Evolutionary conservation across 306 rosid genomes (phyloP).

Genomic region (Urtica urens): DNA sequence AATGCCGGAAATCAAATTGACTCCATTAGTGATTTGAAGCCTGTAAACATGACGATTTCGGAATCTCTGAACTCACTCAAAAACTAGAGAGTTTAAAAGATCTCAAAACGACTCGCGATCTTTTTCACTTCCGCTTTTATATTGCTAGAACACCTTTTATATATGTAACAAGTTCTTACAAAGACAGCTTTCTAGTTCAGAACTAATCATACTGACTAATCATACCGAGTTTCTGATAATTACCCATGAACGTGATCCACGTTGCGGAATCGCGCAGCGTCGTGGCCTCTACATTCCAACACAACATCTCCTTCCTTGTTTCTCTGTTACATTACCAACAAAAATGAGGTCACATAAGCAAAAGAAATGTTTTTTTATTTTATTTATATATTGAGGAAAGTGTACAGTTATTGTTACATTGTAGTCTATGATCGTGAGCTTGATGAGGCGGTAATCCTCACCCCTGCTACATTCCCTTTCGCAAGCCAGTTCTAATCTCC

Average conservation of each 20-base stretch:
- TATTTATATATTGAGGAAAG: background rate
- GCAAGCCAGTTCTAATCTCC: conserved; percentile 70
- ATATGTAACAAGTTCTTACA: too few relatives aligned
- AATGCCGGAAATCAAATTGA: too few relatives aligned
- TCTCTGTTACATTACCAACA: conserved; percentile 26
- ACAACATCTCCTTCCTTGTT: conserved; percentile 55
- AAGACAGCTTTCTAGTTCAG: background rate
- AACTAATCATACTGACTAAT: background rate
- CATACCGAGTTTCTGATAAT: background rate
- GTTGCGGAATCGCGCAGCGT: conserved; percentile 66
- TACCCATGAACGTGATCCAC: conserved; percentile 90
- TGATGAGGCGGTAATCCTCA: conserved; percentile 86
- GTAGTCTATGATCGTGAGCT: conserved; percentile 80
- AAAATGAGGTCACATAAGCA: conserved; percentile 6
- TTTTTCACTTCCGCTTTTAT: too few relatives aligned
- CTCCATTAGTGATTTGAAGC: too few relatives aligned
- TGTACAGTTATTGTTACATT: conserved; percentile 23
- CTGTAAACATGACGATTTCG: too few relatives aligned
- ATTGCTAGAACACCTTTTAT: too few relatives aligned
- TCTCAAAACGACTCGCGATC: too few relatives aligned
- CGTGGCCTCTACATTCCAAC: conserved; percentile 89
- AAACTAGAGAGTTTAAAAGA: too few relatives aligned
- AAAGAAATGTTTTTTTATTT: background rate
- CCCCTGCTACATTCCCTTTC: conserved; percentile 99
- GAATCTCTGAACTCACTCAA: too few relatives aligned